phyloP scores from a whole-genome alignment of 2,329 filamentous ascomycete species.

The Sordariomycetes sp. region DNA sequence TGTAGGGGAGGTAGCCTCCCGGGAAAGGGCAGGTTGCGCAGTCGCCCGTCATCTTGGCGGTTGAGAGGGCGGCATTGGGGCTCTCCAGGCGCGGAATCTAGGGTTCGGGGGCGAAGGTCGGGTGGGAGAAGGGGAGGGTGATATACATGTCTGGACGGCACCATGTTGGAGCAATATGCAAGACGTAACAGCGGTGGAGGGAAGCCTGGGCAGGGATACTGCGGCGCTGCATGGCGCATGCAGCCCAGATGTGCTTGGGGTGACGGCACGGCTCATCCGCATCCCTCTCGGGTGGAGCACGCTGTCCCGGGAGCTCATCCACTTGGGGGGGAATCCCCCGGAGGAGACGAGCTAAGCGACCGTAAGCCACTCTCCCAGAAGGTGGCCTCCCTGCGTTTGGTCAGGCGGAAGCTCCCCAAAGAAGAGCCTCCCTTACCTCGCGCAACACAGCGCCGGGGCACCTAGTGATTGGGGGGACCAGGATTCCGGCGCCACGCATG shows the following conservation, averaged over 20 bases:
- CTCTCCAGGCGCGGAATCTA: neutral
- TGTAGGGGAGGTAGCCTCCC: constrained; percentile 22
- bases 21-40: constrained; percentile 21
- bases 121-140: neutral
- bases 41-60: constrained; percentile 17
- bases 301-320: neutral
- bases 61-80: neutral
- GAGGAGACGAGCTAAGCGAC: neutral
- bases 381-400: neutral
- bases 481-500: neutral
- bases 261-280: neutral
- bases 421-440: neutral
- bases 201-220: neutral
- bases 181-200: neutral
- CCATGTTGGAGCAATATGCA: neutral
- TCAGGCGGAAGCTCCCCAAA: neutral
- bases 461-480: neutral
- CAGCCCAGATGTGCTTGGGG: neutral
- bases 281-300: neutral
- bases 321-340: neutral
- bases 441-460: neutral
- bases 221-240: neutral
- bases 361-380: neutral
- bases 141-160: neutral
- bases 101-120: neutral